These are phyloP conservation scores for Hortaea werneckii DNA, from an alignment of 2,329 filamentous ascomycete genomes.

Conservation along the genomic window DNA sequence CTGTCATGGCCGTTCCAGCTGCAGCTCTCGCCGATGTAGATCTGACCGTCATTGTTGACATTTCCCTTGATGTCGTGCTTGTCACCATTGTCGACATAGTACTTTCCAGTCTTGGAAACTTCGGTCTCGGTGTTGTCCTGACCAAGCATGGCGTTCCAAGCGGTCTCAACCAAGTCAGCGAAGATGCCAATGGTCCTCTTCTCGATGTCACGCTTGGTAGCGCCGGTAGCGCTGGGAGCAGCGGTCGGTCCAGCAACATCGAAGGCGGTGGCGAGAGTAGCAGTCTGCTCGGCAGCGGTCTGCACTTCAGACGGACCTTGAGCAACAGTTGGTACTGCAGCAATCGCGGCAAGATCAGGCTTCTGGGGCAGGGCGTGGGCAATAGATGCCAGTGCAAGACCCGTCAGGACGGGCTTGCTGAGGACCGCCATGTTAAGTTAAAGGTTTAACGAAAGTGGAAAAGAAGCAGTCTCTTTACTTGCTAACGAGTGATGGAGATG, in stretches of 20 bases:
- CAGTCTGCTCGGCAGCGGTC: constrained; percentile 8
- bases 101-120: background rate
- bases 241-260: constrained; percentile 10
- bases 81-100: constrained; percentile 1
- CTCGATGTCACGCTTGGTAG: constrained; percentile 7
- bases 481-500: background rate
- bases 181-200: constrained; percentile 1
- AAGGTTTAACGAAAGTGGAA: background rate
- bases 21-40: constrained; percentile 6
- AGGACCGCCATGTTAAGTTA: background rate
- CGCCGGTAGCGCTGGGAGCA: constrained; percentile 3
- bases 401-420: background rate
- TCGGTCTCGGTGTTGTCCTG: background rate
- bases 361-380: background rate
- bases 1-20: constrained; percentile 5
- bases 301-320: constrained; percentile 8
- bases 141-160: background rate
- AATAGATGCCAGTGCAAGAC: background rate
- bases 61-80: constrained; percentile 6
- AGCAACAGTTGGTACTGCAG: constrained; percentile 12
- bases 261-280: constrained; percentile 11
- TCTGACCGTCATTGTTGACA: constrained; percentile 2
- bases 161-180: background rate
- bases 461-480: background rate
- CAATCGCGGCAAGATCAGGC: constrained; percentile 10